Percentiles rank a stretch among this genome's conserved stretches.
Evolutionary conservation across 768 basidiomycete species (phyloP).

Genomic region (Boletus vinaceobasis): DNA sequence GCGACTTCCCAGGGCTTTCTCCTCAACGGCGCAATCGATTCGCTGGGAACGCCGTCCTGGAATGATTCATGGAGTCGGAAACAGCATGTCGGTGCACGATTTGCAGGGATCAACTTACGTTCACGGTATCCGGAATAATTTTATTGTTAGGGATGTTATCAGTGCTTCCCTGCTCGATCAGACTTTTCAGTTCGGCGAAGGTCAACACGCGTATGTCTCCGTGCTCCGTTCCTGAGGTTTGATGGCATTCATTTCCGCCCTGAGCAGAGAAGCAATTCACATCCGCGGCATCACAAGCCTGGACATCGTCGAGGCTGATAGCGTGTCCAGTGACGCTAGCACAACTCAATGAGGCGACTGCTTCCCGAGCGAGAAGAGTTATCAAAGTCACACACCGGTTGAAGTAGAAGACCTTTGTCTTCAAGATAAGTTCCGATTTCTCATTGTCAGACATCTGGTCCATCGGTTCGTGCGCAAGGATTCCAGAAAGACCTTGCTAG

Average conservation of each 20-base stretch:
- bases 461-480: constrained; percentile 43
- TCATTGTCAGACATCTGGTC: constrained; percentile 36
- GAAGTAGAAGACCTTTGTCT: constrained; percentile 69
- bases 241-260: constrained; percentile 21
- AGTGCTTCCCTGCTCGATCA: constrained; percentile 68
- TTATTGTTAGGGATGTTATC: constrained; percentile 81
- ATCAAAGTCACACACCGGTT: constrained; percentile 44
- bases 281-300: constrained; percentile 9
- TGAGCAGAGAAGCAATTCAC: constrained; percentile 9
- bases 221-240: constrained; percentile 6
- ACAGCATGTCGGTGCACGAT: not conserved
- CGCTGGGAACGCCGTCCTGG: constrained; percentile 55
- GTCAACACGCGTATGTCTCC: constrained; percentile 48
- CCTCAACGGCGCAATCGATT: constrained; percentile 46
- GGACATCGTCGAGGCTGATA: constrained; percentile 30
- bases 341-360: constrained; percentile 22
- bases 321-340: constrained; percentile 30
- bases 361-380: constrained; percentile 24
- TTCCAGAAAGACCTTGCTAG: constrained; percentile 65
- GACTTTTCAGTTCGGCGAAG: constrained; percentile 63
- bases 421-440: constrained; percentile 46
- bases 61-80: constrained; percentile 1
- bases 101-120: constrained; percentile 42
- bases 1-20: constrained; percentile 69
- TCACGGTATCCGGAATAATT: constrained; percentile 60